These are phyloP conservation scores for Phylloboletellus chloephorus DNA, from an alignment of 1,284 basidiomycete species.

Conservation along the genomic window DNA sequence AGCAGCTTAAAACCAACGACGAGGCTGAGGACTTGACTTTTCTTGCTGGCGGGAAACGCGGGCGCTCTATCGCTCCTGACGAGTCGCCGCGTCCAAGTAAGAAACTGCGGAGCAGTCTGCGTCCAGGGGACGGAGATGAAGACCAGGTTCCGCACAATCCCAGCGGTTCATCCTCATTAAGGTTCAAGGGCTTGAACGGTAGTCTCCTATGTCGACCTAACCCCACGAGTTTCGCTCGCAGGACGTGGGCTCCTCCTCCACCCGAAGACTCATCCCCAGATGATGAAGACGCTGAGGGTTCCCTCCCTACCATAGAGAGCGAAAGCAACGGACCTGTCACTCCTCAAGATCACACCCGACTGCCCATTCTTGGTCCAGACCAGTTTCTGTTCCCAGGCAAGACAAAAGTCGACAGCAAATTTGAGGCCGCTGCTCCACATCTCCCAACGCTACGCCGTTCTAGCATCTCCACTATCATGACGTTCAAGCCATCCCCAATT, in stretches of 20 bases:
- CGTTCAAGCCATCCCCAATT: conserved; percentile 48
- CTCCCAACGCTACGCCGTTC: conserved; percentile 22
- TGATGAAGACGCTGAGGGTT: conserved; percentile 35
- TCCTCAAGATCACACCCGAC: conserved; percentile 38
- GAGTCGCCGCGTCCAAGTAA: conserved; percentile 25
- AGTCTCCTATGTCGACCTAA: conserved; percentile 32
- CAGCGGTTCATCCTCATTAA: conserved; percentile 24
- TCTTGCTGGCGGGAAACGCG: conserved; percentile 24
- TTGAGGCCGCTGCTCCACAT: conserved; percentile 22
- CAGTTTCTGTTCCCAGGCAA: conserved; percentile 25
- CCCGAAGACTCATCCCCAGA: conserved; percentile 31
- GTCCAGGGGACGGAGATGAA: conserved; percentile 27
- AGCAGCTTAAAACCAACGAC: conserved; percentile 18
- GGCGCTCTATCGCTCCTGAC: conserved; percentile 19
- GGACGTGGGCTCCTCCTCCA: conserved; percentile 32
- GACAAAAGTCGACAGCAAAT: conserved; percentile 17
- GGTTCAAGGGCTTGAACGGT: conserved; percentile 32
- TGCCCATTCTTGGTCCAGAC: conserved; percentile 32
- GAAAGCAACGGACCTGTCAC: conserved; percentile 46
- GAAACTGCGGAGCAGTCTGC: conserved; percentile 21
- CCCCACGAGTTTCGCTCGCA: conserved; percentile 33
- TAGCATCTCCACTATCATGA: conserved; percentile 28
- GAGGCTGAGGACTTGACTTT: conserved; percentile 15
- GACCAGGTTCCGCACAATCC: conserved; percentile 27
- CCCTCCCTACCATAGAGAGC: conserved; percentile 41